These are phyloP conservation scores for Huiozyma naganishii DNA, from an alignment of 805 yeast species.

Conservation along the genomic window DNA sequence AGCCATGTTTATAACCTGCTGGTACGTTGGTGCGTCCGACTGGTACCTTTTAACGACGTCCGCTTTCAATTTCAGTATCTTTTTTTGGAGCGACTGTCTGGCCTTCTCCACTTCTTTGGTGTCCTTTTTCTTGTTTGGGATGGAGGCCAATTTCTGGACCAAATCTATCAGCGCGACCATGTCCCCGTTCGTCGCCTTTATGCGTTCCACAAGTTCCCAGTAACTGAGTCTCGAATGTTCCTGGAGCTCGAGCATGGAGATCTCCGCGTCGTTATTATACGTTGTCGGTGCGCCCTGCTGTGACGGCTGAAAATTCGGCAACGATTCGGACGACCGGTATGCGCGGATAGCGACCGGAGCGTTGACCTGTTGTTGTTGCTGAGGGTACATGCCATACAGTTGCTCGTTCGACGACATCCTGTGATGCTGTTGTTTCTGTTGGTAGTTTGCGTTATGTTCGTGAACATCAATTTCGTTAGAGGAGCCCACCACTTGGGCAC, in stretches of 20 bases:
- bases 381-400: neutral
- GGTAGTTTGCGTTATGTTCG: neutral
- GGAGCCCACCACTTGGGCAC: too few relatives aligned
- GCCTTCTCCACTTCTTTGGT: neutral
- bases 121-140: neutral
- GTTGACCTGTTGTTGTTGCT: neutral
- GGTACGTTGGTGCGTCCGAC: neutral
- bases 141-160: slow-evolving; percentile 1
- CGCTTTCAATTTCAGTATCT: neutral
- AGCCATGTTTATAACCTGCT: neutral
- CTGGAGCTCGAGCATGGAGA: neutral
- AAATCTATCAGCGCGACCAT: slow-evolving; percentile 6
- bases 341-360: neutral
- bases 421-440: neutral
- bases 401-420: neutral
- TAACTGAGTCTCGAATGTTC: neutral
- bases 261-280: neutral
- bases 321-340: slow-evolving; percentile 1
- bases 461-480: too few relatives aligned
- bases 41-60: neutral
- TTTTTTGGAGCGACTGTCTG: neutral
- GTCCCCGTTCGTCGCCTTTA: slow-evolving; percentile 5
- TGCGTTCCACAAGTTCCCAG: slow-evolving; percentile 1
- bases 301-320: neutral
- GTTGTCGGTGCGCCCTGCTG: neutral